These are phyloP conservation scores for Phytophthora tubulina DNA, from an alignment of 352 stramenopile species.

Conservation along the genomic window DNA sequence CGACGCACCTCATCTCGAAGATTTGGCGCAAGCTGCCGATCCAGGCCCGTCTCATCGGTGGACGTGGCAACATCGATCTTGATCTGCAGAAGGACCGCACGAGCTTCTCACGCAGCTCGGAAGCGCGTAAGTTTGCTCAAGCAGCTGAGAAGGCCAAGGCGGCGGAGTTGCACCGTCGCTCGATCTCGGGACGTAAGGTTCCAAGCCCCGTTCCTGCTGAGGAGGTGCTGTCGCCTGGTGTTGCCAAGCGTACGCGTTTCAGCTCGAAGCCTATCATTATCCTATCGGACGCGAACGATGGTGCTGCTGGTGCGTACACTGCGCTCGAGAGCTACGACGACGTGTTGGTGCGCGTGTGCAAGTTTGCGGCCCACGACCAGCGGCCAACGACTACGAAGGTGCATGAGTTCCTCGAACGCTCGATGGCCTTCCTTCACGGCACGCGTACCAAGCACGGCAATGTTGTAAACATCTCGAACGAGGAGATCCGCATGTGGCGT, in stretches of 20 bases:
- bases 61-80: conserved; percentile 60
- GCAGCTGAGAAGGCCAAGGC: conserved; percentile 49
- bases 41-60: conserved; percentile 68
- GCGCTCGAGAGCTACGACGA: conserved; percentile 83
- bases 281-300: conserved; percentile 33
- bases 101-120: conserved; percentile 68
- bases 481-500: conserved; percentile 86
- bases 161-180: conserved; percentile 34
- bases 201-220: conserved; percentile 49
- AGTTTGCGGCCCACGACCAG: conserved; percentile 73
- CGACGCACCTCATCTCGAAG: conserved; percentile 80
- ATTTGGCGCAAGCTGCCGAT: conserved; percentile 85
- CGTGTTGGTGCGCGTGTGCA: conserved; percentile 75
- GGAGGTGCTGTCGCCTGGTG: conserved; percentile 55
- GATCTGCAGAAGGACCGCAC: conserved; percentile 72
- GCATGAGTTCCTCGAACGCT: conserved; percentile 82
- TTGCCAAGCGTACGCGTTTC: conserved; percentile 63
- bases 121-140: conserved; percentile 53
- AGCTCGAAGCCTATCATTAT: conserved; percentile 41
- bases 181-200: conserved; percentile 31
- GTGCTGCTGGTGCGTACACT: conserved; percentile 47
- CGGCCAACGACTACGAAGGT: conserved; percentile 77
- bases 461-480: conserved; percentile 81
- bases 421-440: conserved; percentile 73
- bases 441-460: conserved; percentile 75